Evolutionary conservation across 2,329 filamentous ascomycete species (phyloP), one percentile per base, ranked within the genome.

Genomic region (Penicillium capsulatum): DNA sequence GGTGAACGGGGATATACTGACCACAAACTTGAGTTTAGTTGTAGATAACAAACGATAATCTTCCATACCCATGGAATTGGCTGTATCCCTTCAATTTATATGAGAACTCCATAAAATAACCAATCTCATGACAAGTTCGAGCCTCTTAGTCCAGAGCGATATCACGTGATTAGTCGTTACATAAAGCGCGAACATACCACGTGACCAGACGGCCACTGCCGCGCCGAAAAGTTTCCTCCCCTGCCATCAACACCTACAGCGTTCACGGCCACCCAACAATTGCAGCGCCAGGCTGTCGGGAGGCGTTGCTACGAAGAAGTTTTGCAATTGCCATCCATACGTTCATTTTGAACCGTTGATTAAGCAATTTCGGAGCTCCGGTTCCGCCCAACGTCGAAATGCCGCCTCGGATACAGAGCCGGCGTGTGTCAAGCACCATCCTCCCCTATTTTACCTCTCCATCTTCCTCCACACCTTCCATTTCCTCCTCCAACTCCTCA

Each of bases 321-420:
- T 7, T 14, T 28, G 26, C 5, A 22, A 9, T 22, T 22, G 9
- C 9, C 19, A 5, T 22, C 19, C 19, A 22, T n/a, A n/a, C n/a
- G 9, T 22, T 22, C 9, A 9, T 22, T 22, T 22, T n/a, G n/a
- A n/a, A n/a, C n/a, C n/a, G n/a, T n/a, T n/a, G n/a, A n/a, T n/a
- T n/a, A n/a, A n/a, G n/a, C 32, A 14, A 13, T 30, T 16, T 30
- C 30, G 33, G 36, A 27, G 4, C 33, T 19, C 34, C 31, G 34
- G 8, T 26, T 31, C 28, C 31, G 34, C 45, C 37, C 32, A 28
- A 40, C 39, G 15, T 31, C 48, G 57, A 51, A 40, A 68, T 68
- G 65, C 60, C 65, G 50, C 64, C 64, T 19, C 61, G 64, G 58
- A 56, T 68, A 60, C 57, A 63, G 42, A 61, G 49, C 50, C 58